phyloP scores from a whole-genome alignment of 148 eudicot species.

The Heliamphora exappendiculata region DNA sequence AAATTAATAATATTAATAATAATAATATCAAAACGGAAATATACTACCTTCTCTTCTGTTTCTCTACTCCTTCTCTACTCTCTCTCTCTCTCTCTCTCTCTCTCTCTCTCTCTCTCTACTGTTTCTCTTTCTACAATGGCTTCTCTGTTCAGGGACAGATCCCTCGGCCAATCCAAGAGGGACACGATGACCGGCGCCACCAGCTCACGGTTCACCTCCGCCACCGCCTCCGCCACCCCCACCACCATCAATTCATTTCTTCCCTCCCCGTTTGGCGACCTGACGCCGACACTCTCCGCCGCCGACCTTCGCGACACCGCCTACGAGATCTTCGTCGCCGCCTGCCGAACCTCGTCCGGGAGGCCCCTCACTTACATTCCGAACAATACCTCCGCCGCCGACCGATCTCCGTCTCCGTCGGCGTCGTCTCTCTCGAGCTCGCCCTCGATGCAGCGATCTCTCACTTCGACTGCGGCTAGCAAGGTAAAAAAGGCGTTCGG shows the following conservation, averaged over 20 bases:
- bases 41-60: background rate
- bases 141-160: constrained; percentile 62
- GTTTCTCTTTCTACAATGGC: constrained; percentile 47
- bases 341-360: constrained; percentile 73
- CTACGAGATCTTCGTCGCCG: constrained; percentile 87
- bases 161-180: constrained; percentile 52
- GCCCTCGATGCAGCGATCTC: constrained; percentile 45
- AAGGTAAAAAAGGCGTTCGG: constrained; percentile 90
- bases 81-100: constrained; percentile 16
- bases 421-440: constrained; percentile 15
- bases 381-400: constrained; percentile 8
- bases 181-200: constrained; percentile 23
- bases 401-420: constrained; percentile 18
- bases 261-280: constrained; percentile 67
- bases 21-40: background rate
- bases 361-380: constrained; percentile 50
- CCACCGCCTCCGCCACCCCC: constrained; percentile 18
- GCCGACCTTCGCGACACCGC: constrained; percentile 73
- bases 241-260: constrained; percentile 32
- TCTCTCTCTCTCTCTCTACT: constrained; percentile 20
- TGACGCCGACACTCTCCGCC: constrained; percentile 54
- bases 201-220: constrained; percentile 20
- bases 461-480: constrained; percentile 74
- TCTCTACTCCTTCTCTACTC: constrained; percentile 1
- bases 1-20: no score